Conservation (phyloP, 2,329 filamentous ascomycete species). For the Aspergillus fructus region DNA sequence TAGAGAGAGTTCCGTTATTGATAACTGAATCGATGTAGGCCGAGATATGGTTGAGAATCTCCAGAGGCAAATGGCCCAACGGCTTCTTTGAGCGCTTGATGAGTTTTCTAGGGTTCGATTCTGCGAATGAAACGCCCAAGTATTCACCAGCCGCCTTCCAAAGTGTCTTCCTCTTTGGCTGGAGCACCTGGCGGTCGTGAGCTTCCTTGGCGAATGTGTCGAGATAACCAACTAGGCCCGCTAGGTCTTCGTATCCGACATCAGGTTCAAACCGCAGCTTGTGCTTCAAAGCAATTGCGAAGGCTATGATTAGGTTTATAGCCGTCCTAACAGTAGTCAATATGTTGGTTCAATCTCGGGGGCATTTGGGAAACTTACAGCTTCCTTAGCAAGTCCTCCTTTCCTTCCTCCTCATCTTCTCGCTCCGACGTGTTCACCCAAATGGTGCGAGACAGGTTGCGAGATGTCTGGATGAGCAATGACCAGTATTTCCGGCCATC, state of each 20-base stretch:
- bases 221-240: slow-evolving; percentile 68
- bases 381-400: slow-evolving; percentile 69
- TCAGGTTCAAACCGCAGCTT: slow-evolving; percentile 81
- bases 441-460: slow-evolving; percentile 66
- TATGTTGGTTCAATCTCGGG: neutral
- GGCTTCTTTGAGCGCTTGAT: slow-evolving; percentile 72
- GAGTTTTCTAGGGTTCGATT: slow-evolving; percentile 73
- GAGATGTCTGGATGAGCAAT: slow-evolving; percentile 54
- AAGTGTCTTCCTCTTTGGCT: slow-evolving; percentile 46
- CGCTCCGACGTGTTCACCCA: slow-evolving; percentile 75
- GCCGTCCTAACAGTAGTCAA: slow-evolving; percentile 47
- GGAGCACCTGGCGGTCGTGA: slow-evolving; percentile 41
- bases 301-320: slow-evolving; percentile 76
- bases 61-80: slow-evolving; percentile 78
- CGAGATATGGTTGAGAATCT: slow-evolving; percentile 72
- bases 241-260: slow-evolving; percentile 71
- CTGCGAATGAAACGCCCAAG: slow-evolving; percentile 73
- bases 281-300: slow-evolving; percentile 76
- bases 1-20: slow-evolving; percentile 37
- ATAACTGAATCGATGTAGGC: slow-evolving; percentile 65
- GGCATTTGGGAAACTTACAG: slow-evolving; percentile 41
- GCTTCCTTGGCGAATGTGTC: slow-evolving; percentile 70
- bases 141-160: slow-evolving; percentile 70
- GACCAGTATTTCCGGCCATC: slow-evolving; percentile 66
- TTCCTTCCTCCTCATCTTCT: slow-evolving; percentile 52